Base-by-base conservation (phyloP, 306 rosid species). In the Morella rubra region DNA sequence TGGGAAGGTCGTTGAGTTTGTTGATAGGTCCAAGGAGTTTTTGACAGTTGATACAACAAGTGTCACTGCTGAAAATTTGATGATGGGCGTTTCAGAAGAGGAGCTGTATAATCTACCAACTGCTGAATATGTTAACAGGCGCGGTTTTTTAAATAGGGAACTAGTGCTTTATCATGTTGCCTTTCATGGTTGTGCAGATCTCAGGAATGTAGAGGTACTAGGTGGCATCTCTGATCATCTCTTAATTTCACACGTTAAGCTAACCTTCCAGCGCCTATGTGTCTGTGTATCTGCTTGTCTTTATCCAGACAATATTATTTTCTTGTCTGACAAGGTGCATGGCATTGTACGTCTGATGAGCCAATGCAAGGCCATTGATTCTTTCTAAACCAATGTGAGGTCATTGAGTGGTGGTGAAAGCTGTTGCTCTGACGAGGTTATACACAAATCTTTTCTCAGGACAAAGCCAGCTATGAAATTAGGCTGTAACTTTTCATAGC, bases 81-180 rank as follows among this genome's bases (percentile, higher is more conserved):
- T 95, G 97, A 85, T 88, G 86, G 91, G 92, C 74, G 85, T 95
- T 72, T 71, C 89, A 46, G 96, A 91, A 68, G 99, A 95, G 85
- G 99, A 95, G 86, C 71, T 92, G 74, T 95, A 95, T 85, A 95
- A 90, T 82, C 67, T 92, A 78, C 99, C 99, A 45, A 92, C 97
- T 4, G 93, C 93, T 10, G 99, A 95, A 58, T 92, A 82, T 81
- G 73, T 76, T 84, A 6, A 86, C 61, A 87, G 90, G 70, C 96
- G 93, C 45, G 89, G 82, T 54, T 92, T 89, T 89, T 10, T 92
- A 78, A 19, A 3, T 55, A 82, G 82, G 83, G 74, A 71, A 46
- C 83, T 92, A 44, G 80, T 92, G 0, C 81, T 89, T 54, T 92
- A 92, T 87, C 99, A 95, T 75, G 83, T 84, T 77, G 99, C 99